phyloP scores from a whole-genome alignment of 495 filamentous ascomycete species.

The Terfezia boudieri region DNA sequence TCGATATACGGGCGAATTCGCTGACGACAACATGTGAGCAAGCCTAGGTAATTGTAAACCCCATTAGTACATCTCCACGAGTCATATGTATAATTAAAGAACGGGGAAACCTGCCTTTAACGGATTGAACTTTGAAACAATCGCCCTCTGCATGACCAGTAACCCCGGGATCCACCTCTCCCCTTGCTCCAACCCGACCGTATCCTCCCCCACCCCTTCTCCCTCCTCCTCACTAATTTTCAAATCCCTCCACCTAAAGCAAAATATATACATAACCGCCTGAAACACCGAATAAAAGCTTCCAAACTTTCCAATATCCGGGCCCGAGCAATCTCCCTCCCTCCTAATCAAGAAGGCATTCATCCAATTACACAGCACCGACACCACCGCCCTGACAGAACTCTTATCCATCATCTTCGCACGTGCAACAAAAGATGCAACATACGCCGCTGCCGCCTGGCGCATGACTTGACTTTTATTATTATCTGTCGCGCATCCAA shows the following conservation, averaged over 20 bases:
- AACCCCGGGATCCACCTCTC: slow-evolving; percentile 43
- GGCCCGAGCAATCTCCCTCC: slow-evolving; percentile 48
- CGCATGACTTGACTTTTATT: slow-evolving; percentile 42
- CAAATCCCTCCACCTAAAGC: slow-evolving; percentile 89
- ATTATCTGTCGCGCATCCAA: slow-evolving; percentile 42
- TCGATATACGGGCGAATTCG: slow-evolving; percentile 69
- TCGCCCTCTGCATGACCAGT: slow-evolving; percentile 44
- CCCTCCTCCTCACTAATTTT: slow-evolving; percentile 24
- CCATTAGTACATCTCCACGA: too few species aligned
- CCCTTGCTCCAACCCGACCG: slow-evolving; percentile 38
- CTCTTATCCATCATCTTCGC: slow-evolving; percentile 56
- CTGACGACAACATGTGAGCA: slow-evolving; percentile 82
- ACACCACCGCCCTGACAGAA: slow-evolving; percentile 54
- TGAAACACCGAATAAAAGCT: slow-evolving; percentile 80
- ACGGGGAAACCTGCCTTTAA: slow-evolving; percentile 54
- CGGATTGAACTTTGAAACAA: slow-evolving; percentile 76
- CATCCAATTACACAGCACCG: slow-evolving; percentile 49
- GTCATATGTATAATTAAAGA: slow-evolving; percentile 26
- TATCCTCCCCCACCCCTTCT: slow-evolving; percentile 27
- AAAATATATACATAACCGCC: slow-evolving; percentile 84
- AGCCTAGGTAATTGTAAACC: slow-evolving; percentile 19
- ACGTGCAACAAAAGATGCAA: slow-evolving; percentile 78
- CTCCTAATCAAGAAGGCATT: slow-evolving; percentile 39
- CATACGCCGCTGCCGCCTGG: slow-evolving; percentile 72
- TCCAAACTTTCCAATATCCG: slow-evolving; percentile 60